Conservation (phyloP, 345 rosid genomes). For the Sisymbrium irio region DNA sequence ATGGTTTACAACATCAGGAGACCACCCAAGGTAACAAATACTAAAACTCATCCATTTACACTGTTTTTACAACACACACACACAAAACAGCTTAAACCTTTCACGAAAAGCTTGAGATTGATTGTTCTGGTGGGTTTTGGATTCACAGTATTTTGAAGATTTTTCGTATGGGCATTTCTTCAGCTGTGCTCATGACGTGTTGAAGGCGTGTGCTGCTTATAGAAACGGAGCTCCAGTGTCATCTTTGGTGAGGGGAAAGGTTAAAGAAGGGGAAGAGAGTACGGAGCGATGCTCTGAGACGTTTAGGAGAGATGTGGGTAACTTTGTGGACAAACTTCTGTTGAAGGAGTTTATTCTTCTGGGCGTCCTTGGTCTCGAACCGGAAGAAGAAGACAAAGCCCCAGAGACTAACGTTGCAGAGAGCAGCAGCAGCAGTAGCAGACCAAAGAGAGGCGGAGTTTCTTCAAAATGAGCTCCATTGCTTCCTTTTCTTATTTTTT, state of each 20-base stretch:
- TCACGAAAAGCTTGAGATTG: conserved; percentile 1
- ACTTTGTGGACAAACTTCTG: conserved; percentile 38
- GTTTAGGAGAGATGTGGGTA: conserved; percentile 46
- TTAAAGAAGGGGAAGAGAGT: conserved; percentile 48
- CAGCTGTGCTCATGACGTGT: conserved; percentile 52
- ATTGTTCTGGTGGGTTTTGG: conserved; percentile 7
- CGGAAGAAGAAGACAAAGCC: conserved; percentile 13
- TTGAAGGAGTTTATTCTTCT: conserved; percentile 46
- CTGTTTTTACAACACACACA: neutral
- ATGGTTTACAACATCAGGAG: conserved; percentile 69
- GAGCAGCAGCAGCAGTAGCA: conserved; percentile 8
- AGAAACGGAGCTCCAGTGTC: conserved; percentile 72
- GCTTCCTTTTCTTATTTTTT: neutral
- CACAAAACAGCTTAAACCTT: neutral
- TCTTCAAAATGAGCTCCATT: conserved; percentile 21
- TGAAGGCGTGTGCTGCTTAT: conserved; percentile 75
- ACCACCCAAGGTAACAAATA: conserved; percentile 72
- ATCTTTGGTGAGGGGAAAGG: conserved; percentile 52
- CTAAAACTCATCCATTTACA: neutral
- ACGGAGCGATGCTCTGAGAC: conserved; percentile 39
- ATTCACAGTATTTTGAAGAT: conserved; percentile 66
- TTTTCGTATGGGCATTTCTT: conserved; percentile 74
- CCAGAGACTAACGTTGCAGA: conserved; percentile 18
- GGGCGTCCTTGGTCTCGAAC: conserved; percentile 42
- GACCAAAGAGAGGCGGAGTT: conserved; percentile 23